Evolutionary conservation across 2,329 filamentous ascomycete species (phyloP), one percentile per base, ranked within the genome.

Genomic region (Fusarium algeriense): DNA sequence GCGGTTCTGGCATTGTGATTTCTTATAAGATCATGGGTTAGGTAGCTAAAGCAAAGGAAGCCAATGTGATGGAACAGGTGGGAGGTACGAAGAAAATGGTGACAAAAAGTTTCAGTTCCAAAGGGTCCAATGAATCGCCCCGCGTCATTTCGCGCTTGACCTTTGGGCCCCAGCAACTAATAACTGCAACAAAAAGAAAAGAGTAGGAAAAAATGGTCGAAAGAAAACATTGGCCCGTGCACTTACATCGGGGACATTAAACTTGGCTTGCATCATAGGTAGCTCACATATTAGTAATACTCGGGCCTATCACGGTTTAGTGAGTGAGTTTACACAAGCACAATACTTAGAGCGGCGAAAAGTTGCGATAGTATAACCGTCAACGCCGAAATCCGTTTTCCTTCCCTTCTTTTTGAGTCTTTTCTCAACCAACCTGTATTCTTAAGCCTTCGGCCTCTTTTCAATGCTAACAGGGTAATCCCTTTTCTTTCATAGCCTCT

Each of bases 211-310:
- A 50, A 45, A 41, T 26, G 10, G 10, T 23, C 23, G 23, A 23
- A 14, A 19, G 19, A 14, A 17, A 40, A 26, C 20, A 9, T 12
- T 58, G 69, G 69, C 53, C 69, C 41, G 69, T 71, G 69, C 69
- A 4, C 12, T 4, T 13, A 5, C n/a, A 23, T 35, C 50, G 37
- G 49, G 49, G 55, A 48, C 46, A 48, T 55, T 28, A 28, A 49
- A 34, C 45, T 49, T 60, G 69, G 62, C 70, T 77, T 77, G 75
- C 76, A 78, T 80, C 78, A 79, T 77, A 76, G 44, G 63, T 35
- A 55, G 70, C 64, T 66, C 67, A 45, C 54, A 55, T 73, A 80
- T 80, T 80, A 80, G 68, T 80, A 80, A 80, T 80, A 67, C 69
- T 66, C 66, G 60, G 63, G 35, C 72, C 75, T 75, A 77, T 75